phyloP scores from a whole-genome alignment of 225 moss, liverwort and hornwort genomes.

The Polytrichum formosum region DNA sequence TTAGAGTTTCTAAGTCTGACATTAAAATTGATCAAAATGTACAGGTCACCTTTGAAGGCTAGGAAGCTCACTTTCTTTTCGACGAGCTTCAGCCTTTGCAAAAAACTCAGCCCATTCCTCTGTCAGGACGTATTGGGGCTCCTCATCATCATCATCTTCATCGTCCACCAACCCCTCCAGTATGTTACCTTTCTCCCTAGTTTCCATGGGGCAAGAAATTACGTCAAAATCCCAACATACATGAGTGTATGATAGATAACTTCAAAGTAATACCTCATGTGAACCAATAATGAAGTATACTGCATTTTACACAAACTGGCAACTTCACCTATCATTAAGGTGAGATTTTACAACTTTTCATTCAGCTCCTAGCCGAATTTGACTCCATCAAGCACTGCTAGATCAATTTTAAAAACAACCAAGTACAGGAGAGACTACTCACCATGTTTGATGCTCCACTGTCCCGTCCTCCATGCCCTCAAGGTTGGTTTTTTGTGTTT shows the following conservation, averaged over 20 bases:
- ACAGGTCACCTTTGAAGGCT: too few relatives aligned
- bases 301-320: neutral
- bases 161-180: slow-evolving; percentile 13
- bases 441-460: neutral
- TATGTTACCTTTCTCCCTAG: slow-evolving; percentile 12
- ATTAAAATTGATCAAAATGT: too few relatives aligned
- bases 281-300: neutral
- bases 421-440: neutral
- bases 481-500: neutral
- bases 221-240: neutral
- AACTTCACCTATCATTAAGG: neutral
- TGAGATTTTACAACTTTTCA: neutral
- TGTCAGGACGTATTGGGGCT: slow-evolving; percentile 18
- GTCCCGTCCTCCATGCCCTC: neutral
- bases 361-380: neutral
- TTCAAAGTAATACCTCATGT: neutral
- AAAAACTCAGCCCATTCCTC: slow-evolving; percentile 25
- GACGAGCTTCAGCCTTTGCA: slow-evolving; percentile 18
- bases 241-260: neutral
- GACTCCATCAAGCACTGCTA: neutral
- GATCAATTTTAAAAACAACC: too few relatives aligned
- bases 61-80: slow-evolving; percentile 18
- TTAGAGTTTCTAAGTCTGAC: too few relatives aligned
- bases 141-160: slow-evolving; percentile 13
- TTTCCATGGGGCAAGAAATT: neutral